Evolutionary conservation across 805 yeast species (phyloP).

Genomic region (Candida chilensis): DNA sequence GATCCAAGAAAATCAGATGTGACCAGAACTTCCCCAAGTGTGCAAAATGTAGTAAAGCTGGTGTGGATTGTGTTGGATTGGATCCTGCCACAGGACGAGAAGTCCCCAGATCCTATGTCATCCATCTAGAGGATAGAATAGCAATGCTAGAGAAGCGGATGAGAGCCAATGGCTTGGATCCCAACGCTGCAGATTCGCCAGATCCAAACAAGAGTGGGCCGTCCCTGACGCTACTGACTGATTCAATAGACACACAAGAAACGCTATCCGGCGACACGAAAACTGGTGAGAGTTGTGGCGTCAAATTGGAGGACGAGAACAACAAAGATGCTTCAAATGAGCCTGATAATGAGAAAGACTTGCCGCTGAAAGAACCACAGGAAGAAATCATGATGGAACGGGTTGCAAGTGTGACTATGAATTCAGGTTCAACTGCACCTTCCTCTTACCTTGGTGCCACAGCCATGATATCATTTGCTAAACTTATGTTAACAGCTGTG

Average conservation of each 20-base stretch:
- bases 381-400: constrained; percentile 8
- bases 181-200: constrained; percentile 6
- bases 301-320: too few species aligned
- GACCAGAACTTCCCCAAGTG: constrained; percentile 65
- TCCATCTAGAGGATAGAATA: constrained; percentile 61
- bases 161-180: constrained; percentile 29
- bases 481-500: constrained; percentile 69
- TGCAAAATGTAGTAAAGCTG: constrained; percentile 51
- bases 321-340: not conserved
- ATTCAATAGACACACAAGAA: too few species aligned
- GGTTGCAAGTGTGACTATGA: constrained; percentile 14
- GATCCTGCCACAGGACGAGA: constrained; percentile 88
- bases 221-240: too few species aligned
- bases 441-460: constrained; percentile 15
- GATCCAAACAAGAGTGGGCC: not conserved
- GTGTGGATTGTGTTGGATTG: constrained; percentile 69
- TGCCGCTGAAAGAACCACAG: too few species aligned
- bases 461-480: constrained; percentile 55
- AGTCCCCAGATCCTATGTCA: constrained; percentile 72
- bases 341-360: not conserved
- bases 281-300: too few species aligned
- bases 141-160: constrained; percentile 45
- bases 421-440: constrained; percentile 13
- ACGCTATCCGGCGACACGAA: too few species aligned
- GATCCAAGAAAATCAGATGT: constrained; percentile 57